Evolutionary conservation across 257 asterid species (phyloP).

Genomic region (Solanum chilense): DNA sequence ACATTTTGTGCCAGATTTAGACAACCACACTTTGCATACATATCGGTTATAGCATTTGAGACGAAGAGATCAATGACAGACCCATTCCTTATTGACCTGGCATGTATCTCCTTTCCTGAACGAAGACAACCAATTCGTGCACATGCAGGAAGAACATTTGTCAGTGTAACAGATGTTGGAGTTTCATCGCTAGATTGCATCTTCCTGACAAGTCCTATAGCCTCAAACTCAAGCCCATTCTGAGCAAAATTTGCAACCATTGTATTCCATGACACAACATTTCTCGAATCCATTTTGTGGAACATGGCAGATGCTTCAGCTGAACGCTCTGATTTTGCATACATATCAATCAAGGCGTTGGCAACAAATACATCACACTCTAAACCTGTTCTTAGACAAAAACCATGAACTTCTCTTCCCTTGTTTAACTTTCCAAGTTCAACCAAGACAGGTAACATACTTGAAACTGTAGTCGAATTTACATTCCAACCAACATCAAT

Average conservation of each 20-base stretch:
- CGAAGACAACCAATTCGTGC: slow-evolving; percentile 36
- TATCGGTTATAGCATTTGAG: slow-evolving; percentile 67
- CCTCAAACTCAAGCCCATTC: slow-evolving; percentile 37
- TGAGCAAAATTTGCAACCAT: slow-evolving; percentile 63
- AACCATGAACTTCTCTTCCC: slow-evolving; percentile 64
- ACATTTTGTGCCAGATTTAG: slow-evolving; percentile 39
- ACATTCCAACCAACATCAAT: slow-evolving; percentile 15
- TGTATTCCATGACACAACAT: slow-evolving; percentile 67
- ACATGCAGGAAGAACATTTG: slow-evolving; percentile 71
- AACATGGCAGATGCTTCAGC: slow-evolving; percentile 37
- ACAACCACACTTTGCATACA: slow-evolving; percentile 57
- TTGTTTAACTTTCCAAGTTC: slow-evolving; percentile 26
- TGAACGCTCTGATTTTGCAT: slow-evolving; percentile 42
- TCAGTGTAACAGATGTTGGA: slow-evolving; percentile 49
- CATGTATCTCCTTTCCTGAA: slow-evolving; percentile 62
- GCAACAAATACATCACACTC: slow-evolving; percentile 54
- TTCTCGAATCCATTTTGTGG: slow-evolving; percentile 22
- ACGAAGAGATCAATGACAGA: slow-evolving; percentile 38
- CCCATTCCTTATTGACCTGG: slow-evolving; percentile 33
- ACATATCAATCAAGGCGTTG: slow-evolving; percentile 65
- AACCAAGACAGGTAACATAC: slow-evolving; percentile 45
- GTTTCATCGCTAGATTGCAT: slow-evolving; percentile 49
- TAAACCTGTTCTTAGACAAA: slow-evolving; percentile 35
- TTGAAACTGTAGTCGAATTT: slow-evolving; percentile 44
- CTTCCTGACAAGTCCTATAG: slow-evolving; percentile 32